Conservation (phyloP, 352 stramenopile species). For the Pythium brassicae region DNA sequence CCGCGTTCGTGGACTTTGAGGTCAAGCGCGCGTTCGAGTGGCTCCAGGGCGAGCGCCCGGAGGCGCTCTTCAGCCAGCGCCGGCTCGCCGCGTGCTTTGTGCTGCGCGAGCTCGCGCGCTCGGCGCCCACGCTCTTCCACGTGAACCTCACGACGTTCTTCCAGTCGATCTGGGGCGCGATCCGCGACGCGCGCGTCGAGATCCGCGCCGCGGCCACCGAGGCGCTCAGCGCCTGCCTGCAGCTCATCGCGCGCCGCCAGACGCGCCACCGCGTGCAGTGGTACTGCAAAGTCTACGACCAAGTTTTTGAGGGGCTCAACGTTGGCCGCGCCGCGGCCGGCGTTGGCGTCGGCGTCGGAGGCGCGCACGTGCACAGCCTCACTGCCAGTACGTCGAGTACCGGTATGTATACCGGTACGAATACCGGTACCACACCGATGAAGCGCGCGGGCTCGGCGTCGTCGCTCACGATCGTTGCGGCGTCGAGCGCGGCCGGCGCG, state of each 20-base stretch:
- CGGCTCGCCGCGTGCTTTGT: conserved; percentile 82
- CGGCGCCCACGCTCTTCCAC: conserved; percentile 89
- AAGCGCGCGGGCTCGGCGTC: neutral
- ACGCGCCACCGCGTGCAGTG: conserved; percentile 84
- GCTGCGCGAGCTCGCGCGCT: conserved; percentile 79
- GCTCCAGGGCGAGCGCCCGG: conserved; percentile 68
- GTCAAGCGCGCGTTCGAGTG: conserved; percentile 89
- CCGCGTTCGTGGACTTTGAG: conserved; percentile 91
- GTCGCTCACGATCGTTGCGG: conserved; percentile 5
- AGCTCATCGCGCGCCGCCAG: conserved; percentile 81
- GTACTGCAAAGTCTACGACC: conserved; percentile 91
- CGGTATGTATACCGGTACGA: too few species aligned
- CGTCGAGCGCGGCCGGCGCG: conserved; percentile 10
- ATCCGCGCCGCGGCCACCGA: conserved; percentile 82
- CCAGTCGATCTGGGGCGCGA: conserved; percentile 87
- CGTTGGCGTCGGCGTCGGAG: neutral
- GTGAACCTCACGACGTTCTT: conserved; percentile 91
- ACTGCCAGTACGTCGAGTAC: neutral
- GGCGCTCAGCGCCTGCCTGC: conserved; percentile 82
- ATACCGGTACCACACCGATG: neutral
- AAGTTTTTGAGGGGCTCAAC: conserved; percentile 81
- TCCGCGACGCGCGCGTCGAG: conserved; percentile 68
- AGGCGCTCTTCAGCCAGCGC: conserved; percentile 71
- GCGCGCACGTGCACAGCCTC: neutral
- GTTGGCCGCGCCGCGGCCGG: too few species aligned